These are phyloP conservation scores for Glycine soja DNA, from an alignment of 306 rosid species.

Conservation along the genomic window DNA sequence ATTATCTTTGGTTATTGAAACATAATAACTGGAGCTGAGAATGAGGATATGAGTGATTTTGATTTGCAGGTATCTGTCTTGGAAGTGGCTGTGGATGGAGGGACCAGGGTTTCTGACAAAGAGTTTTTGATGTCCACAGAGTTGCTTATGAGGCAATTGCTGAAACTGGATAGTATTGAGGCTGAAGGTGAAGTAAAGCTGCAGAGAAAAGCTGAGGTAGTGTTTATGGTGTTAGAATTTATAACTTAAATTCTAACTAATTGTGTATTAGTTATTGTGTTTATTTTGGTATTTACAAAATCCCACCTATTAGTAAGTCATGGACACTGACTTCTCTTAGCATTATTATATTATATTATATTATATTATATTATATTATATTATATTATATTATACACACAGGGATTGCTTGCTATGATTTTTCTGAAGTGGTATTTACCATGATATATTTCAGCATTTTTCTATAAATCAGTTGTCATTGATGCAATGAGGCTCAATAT, in stretches of 20 bases:
- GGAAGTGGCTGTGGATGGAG: constrained; percentile 71
- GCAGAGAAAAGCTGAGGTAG: constrained; percentile 91
- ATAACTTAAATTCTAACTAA: background rate
- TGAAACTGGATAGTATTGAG: constrained; percentile 80
- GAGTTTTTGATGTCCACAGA: constrained; percentile 74
- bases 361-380: background rate
- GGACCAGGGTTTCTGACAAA: constrained; percentile 77
- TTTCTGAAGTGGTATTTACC: background rate
- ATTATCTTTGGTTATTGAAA: background rate
- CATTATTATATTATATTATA: background rate
- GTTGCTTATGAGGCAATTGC: constrained; percentile 86
- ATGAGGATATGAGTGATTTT: constrained; percentile 34
- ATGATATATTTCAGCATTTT: background rate
- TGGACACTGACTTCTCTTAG: constrained; percentile 22
- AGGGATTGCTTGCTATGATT: background rate
- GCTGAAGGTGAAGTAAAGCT: constrained; percentile 88
- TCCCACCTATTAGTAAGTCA: background rate
- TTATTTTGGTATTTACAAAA: constrained; percentile 15
- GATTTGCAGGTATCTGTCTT: constrained; percentile 71
- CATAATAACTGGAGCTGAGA: constrained; percentile 3
- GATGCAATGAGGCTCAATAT: background rate
- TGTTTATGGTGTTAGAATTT: background rate
- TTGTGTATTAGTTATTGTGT: constrained; percentile 31
- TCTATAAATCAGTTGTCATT: constrained; percentile 18
- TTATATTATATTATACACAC: background rate